Evolutionary conservation across 2,329 filamentous ascomycete genomes (phyloP).

Genomic region (Phoma sp.): DNA sequence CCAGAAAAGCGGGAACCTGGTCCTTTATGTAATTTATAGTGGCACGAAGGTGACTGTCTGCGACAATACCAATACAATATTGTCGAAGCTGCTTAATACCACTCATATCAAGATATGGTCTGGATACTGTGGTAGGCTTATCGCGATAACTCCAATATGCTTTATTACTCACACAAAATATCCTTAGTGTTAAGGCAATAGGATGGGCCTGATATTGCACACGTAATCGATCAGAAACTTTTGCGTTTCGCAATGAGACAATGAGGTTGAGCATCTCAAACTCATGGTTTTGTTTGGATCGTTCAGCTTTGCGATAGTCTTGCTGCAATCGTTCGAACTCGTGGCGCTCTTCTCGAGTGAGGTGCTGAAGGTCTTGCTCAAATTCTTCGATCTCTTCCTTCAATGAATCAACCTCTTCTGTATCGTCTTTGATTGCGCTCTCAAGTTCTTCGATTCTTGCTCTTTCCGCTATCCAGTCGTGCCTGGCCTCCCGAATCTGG

Average conservation of each 20-base stretch:
- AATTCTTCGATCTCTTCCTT: conserved; percentile 21
- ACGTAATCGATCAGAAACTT: conserved; percentile 41
- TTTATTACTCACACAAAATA: conserved; percentile 58
- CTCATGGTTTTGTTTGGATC: conserved; percentile 22
- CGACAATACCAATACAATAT: conserved; percentile 57
- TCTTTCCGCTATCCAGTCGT: conserved; percentile 22
- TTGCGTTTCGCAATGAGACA: conserved; percentile 50
- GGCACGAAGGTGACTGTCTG: conserved; percentile 50
- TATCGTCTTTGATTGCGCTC: conserved; percentile 7
- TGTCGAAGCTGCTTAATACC: conserved; percentile 53
- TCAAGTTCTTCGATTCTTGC: conserved; percentile 18
- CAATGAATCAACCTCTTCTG: conserved; percentile 9
- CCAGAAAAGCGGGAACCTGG: conserved; percentile 53
- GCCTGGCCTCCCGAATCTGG: conserved; percentile 17
- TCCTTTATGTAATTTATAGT: conserved; percentile 51
- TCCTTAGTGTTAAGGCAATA: conserved; percentile 31
- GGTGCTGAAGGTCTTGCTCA: conserved; percentile 2
- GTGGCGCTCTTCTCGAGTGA: conserved; percentile 35
- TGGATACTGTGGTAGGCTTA: conserved; percentile 26
- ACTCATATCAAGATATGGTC: conserved; percentile 51
- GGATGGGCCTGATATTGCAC: conserved; percentile 38
- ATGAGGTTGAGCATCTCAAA: conserved; percentile 46
- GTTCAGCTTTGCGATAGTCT: conserved; percentile 7
- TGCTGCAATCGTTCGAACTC: conserved; percentile 19
- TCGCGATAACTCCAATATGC: conserved; percentile 52